phyloP scores from a whole-genome alignment of 768 basidiomycete genomes.

The Neoboletus brunneissimus region DNA sequence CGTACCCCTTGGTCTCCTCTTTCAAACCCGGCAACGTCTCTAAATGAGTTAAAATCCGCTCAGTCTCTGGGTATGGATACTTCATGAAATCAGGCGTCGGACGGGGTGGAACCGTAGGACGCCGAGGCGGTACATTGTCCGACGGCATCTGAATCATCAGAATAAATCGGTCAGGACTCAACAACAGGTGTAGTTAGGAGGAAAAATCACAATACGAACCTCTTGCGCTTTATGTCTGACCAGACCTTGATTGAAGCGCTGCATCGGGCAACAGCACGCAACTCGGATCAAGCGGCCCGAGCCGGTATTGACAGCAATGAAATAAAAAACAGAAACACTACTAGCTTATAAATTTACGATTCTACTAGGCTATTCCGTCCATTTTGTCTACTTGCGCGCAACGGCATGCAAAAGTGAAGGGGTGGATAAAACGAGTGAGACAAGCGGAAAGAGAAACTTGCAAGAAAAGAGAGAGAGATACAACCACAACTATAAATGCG shows the following conservation, averaged over 20 bases:
- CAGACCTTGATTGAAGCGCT: background rate
- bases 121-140: conserved; percentile 1
- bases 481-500: background rate
- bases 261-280: background rate
- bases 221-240: background rate
- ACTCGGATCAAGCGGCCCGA: conserved; percentile 1
- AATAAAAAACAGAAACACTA: background rate
- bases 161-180: background rate
- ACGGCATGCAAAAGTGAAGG: background rate
- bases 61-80: conserved; percentile 17
- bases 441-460: background rate
- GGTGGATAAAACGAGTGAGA: background rate
- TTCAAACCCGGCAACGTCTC: conserved; percentile 10
- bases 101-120: background rate
- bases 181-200: background rate
- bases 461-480: background rate
- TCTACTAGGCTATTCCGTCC: background rate
- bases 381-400: background rate
- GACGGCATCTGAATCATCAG: conserved; percentile 11
- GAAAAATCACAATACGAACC: background rate
- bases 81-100: conserved; percentile 13
- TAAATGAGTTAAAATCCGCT: conserved; percentile 6
- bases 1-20: conserved; percentile 25
- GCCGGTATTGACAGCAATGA: background rate
- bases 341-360: conserved; percentile 2